Evolutionary conservation across 2,329 filamentous ascomycete species (phyloP).

Genomic region (Alternaria panax): DNA sequence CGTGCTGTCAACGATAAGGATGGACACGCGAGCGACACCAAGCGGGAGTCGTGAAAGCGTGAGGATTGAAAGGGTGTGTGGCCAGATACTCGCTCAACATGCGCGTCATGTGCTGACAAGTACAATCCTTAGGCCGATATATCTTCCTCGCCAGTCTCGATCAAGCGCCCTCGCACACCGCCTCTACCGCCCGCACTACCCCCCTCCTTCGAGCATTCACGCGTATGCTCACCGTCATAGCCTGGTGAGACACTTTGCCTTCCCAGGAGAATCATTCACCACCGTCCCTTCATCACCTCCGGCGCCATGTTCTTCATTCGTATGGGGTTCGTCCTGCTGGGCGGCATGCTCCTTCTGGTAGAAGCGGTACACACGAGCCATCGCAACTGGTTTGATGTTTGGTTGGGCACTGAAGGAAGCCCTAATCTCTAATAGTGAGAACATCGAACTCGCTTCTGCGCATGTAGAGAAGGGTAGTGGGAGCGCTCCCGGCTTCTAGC

Average conservation of each 20-base stretch:
- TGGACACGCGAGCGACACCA: neutral
- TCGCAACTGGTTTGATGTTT: constrained; percentile 2
- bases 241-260: constrained; percentile 1
- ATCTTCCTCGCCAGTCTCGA: neutral
- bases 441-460: neutral
- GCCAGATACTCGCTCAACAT: neutral
- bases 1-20: neutral
- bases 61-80: constrained; percentile 2
- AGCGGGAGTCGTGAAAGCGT: constrained; percentile 2
- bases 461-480: neutral
- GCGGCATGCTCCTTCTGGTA: neutral
- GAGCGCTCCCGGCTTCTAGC: neutral
- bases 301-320: neutral
- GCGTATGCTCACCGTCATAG: neutral
- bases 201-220: neutral
- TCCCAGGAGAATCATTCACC: neutral
- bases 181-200: neutral
- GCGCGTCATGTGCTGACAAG: neutral
- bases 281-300: neutral
- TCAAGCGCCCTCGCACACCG: neutral
- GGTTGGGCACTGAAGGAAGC: constrained; percentile 4
- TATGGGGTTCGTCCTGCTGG: neutral
- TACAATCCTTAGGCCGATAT: neutral
- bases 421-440: neutral
- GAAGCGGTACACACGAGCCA: constrained; percentile 4